phyloP scores from a whole-genome alignment of 495 filamentous ascomycete genomes.

The Podospora australis region DNA sequence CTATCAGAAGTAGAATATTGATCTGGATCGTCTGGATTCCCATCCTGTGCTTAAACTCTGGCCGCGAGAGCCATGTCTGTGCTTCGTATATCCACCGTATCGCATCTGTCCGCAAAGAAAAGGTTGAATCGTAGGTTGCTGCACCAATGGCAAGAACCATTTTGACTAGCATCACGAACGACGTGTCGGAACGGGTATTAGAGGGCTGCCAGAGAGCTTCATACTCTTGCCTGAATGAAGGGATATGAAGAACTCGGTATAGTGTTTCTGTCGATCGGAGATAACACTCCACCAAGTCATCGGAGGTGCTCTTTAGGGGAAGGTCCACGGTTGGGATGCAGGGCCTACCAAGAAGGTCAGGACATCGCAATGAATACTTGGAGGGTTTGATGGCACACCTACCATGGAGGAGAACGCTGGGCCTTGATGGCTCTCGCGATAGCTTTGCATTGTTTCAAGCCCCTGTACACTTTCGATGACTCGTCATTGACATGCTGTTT shows the following conservation, averaged over 20 bases:
- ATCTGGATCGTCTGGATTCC: constrained; percentile 13
- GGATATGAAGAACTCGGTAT: constrained; percentile 52
- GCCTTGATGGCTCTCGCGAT: constrained; percentile 18
- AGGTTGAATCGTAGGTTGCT: constrained; percentile 13
- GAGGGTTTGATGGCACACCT: too few species aligned
- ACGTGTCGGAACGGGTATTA: constrained; percentile 13
- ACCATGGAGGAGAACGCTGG: constrained; percentile 8
- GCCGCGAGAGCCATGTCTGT: constrained; percentile 17
- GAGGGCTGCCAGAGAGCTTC: constrained; percentile 20
- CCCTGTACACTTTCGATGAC: neutral
- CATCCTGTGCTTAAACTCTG: constrained; percentile 17
- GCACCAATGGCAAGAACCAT: constrained; percentile 23
- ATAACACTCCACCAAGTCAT: constrained; percentile 41
- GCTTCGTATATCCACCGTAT: constrained; percentile 22
- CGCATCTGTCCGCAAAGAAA: constrained; percentile 17
- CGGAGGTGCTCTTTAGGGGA: constrained; percentile 41
- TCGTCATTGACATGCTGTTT: constrained; percentile 4
- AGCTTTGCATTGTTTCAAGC: constrained; percentile 26
- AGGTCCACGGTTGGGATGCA: constrained; percentile 20
- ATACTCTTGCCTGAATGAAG: constrained; percentile 42
- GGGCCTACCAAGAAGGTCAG: constrained; percentile 5
- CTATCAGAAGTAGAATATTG: constrained; percentile 16
- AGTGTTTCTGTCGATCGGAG: constrained; percentile 41
- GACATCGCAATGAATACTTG: neutral
- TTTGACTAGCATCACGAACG: constrained; percentile 18